Conservation (phyloP, 2,329 filamentous ascomycete genomes). For the Hypoxylon sp. region DNA sequence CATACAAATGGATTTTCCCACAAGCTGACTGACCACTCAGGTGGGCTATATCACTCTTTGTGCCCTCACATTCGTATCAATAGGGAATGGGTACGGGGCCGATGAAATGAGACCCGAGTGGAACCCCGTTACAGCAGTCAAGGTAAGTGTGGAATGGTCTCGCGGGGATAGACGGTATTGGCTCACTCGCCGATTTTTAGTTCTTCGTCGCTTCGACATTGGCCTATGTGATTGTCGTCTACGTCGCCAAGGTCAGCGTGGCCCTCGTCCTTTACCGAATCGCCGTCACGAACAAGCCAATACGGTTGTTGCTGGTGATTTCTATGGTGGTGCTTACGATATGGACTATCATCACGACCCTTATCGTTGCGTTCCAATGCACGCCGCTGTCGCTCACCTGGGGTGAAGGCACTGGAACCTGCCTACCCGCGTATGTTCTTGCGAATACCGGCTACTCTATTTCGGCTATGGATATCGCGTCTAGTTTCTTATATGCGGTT, state of each 20-base stretch:
- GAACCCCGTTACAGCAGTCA: conserved; percentile 18
- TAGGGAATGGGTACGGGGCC: conserved; percentile 17
- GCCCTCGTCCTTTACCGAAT: conserved; percentile 27
- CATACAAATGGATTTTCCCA: conserved; percentile 3
- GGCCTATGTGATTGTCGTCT: conserved; percentile 24
- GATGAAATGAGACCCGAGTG: conserved; percentile 14
- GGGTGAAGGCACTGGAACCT: conserved; percentile 23
- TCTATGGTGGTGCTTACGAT: conserved; percentile 14
- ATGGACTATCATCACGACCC: conserved; percentile 18
- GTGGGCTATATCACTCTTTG: conserved; percentile 16
- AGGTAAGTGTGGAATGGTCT: conserved; percentile 2
- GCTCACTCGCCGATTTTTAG: conserved; percentile 5
- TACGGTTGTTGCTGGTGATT: conserved; percentile 8
- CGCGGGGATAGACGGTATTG: not conserved
- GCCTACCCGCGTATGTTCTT: conserved; percentile 20
- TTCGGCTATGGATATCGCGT: conserved; percentile 21
- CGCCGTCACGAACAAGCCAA: conserved; percentile 23
- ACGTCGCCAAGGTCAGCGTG: conserved; percentile 22
- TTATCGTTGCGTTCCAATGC: conserved; percentile 24
- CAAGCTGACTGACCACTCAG: conserved; percentile 9
- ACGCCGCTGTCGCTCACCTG: conserved; percentile 15
- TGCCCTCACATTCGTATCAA: conserved; percentile 18
- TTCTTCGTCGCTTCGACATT: conserved; percentile 24
- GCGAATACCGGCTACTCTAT: conserved; percentile 24
- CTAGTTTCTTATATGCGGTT: conserved; percentile 24